Base-by-base conservation (phyloP, 2,329 filamentous ascomycete genomes). In the Colletotrichum magnum region DNA sequence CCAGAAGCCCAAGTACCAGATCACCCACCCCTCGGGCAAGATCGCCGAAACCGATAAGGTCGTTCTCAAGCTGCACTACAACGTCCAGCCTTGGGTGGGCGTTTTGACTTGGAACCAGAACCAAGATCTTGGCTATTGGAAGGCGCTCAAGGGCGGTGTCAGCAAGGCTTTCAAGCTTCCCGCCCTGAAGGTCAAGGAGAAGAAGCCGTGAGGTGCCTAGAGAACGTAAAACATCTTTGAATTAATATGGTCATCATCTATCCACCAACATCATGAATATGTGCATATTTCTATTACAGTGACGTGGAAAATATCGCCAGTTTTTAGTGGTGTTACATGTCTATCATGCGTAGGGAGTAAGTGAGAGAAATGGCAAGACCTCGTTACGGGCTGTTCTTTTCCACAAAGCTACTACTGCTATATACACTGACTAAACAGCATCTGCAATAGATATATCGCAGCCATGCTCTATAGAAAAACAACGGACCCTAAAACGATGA, bases 31-130 rank as follows among this genome's bases (percentile, higher is more conserved):
- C 12, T 88, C 88, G 12, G 93, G 95, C 70, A 91, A 90, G 79
- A 87, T 98, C 73, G 93, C 93, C 53, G 87, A 92, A 76, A 86
- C 90, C 57, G 84, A 87, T 58, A 90, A 96, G 78, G 94, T 95
- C 65, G 91, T 89, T 36, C 84, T 99, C 71, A 90, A 91, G 75
- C 84, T 98, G 61, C 92, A 96, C 77, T 99, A 97, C 90, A 98
- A 98, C 82, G 93, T 98, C 69, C 96, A 99, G 85, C 96, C 96
- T 39, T 98, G 95, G 94, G 94, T 99, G 12, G 96, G 96, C 15
- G 82, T 92, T 60, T 81, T 98, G 79, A 92, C 92, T 50, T 99
- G 96, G 96, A 92, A 92, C 76, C 85, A 89, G 71, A 80, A 85
- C 71, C 74, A 77, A 50, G 84, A 88, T 72, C 80, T 88, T 64